phyloP scores from a whole-genome alignment of 2,329 filamentous ascomycete species.

The Colletotrichum musicola region DNA sequence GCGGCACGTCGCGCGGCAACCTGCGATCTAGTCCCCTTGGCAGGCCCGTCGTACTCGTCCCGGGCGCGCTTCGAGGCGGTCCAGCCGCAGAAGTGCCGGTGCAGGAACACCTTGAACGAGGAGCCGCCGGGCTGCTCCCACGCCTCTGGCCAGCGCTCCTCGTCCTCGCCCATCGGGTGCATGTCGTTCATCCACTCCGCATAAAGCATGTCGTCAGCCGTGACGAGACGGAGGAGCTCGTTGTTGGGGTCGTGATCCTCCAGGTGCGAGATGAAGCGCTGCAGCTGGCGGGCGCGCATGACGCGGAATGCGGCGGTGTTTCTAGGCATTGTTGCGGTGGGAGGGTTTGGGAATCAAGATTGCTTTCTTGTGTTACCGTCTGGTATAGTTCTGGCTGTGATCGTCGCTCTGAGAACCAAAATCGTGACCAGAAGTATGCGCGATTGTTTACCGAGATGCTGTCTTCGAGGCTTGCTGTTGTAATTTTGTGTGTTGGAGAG shows the following conservation, averaged over 20 bases:
- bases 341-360: background rate
- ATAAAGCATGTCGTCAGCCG: background rate
- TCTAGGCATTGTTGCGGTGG: background rate
- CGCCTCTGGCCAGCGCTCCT: constrained; percentile 1
- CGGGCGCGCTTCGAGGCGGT: background rate
- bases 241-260: background rate
- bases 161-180: background rate
- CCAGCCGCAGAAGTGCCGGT: constrained; percentile 2
- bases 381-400: no score
- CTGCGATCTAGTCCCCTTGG: background rate
- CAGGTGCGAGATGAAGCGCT: background rate
- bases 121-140: background rate
- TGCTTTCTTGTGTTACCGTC: no score
- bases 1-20: background rate
- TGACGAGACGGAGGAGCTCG: background rate
- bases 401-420: no score
- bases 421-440: no score
- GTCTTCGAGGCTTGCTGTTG: no score
- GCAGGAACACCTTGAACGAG: constrained; percentile 12
- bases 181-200: background rate
- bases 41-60: constrained; percentile 7
- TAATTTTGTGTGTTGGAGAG: no score
- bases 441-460: no score
- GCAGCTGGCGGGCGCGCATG: constrained; percentile 5
- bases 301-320: background rate